These are phyloP conservation scores for Lippia alba DNA, from an alignment of 305 asterid genomes.

Conservation along the genomic window DNA sequence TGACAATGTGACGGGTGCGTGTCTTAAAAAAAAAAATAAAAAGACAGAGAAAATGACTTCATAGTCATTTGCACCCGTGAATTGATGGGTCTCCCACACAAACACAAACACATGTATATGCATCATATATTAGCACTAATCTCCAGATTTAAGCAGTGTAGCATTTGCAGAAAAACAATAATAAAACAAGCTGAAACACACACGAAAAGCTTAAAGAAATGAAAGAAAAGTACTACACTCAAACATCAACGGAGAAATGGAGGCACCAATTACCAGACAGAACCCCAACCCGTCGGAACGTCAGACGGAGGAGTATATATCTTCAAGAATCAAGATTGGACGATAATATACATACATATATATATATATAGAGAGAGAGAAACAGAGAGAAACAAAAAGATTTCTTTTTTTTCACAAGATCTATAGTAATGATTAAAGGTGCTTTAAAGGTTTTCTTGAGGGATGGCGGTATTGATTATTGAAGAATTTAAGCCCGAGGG, in stretches of 20 bases:
- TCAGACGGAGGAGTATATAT: neutral
- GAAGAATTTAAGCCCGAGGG: neutral
- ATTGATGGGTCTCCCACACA: too few species aligned
- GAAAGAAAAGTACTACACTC: neutral
- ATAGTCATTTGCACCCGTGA: too few species aligned
- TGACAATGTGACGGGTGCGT: too few species aligned
- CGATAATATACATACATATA: too few species aligned
- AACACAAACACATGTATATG: too few species aligned
- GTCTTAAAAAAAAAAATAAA: too few species aligned
- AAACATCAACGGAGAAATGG: neutral
- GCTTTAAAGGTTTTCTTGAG: neutral
- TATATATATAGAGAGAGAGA: too few species aligned
- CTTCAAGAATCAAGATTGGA: too few species aligned
- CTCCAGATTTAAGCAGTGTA: constrained; percentile 17
- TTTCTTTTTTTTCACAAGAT: neutral
- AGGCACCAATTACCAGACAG: constrained; percentile 22
- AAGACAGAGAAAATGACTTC: too few species aligned
- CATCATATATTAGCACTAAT: neutral
- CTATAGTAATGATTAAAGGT: neutral
- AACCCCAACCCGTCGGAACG: constrained; percentile 4
- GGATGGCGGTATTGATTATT: too few species aligned
- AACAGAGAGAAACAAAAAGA: neutral
- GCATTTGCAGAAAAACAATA: neutral
- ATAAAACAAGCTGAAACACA: neutral
- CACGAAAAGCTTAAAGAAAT: neutral